Conservation (phyloP, 106 monocot genomes). For the Dendrobium officinale region DNA sequence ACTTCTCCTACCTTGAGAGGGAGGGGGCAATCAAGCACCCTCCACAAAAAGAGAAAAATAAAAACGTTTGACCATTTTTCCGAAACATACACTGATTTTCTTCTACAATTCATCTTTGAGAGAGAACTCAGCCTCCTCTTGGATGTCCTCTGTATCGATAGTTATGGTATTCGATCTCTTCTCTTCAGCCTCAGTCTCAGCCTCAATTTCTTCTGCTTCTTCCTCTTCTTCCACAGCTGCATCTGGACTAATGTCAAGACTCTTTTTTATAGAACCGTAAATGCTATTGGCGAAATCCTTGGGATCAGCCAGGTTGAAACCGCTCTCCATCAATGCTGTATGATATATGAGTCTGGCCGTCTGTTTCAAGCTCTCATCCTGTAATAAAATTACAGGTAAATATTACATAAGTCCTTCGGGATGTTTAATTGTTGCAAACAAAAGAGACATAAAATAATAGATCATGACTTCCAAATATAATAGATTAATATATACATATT, state of each 20-base stretch:
- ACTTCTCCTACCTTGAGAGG: background rate
- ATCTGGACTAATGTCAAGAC: slow-evolving; percentile 65
- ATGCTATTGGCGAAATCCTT: slow-evolving; percentile 85
- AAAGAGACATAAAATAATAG: too few relatives aligned
- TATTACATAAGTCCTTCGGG: background rate
- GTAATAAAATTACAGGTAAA: slow-evolving; percentile 5
- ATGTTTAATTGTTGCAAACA: background rate
- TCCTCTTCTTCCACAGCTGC: slow-evolving; percentile 82
- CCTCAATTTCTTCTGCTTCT: slow-evolving; percentile 39
- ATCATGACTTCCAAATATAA: too few relatives aligned
- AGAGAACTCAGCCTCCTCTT: slow-evolving; percentile 20
- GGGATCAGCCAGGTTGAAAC: slow-evolving; percentile 70
- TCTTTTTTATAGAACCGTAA: slow-evolving; percentile 67
- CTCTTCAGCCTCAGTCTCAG: slow-evolving; percentile 7
- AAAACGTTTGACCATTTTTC: background rate
- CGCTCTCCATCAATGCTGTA: slow-evolving; percentile 98
- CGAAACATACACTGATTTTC: background rate
- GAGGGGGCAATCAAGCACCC: background rate
- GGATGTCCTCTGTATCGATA: slow-evolving; percentile 18
- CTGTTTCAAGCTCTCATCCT: slow-evolving; percentile 77
- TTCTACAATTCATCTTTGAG: slow-evolving; percentile 75
- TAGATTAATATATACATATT: too few relatives aligned
- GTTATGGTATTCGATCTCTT: slow-evolving; percentile 21
- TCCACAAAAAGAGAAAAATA: background rate
- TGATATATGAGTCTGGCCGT: slow-evolving; percentile 85